A percentile compares a stretch with the other conserved stretches of the same genome.
Evolutionary conservation across 345 rosid genomes (phyloP).

Genomic region (Murraya paniculata): DNA sequence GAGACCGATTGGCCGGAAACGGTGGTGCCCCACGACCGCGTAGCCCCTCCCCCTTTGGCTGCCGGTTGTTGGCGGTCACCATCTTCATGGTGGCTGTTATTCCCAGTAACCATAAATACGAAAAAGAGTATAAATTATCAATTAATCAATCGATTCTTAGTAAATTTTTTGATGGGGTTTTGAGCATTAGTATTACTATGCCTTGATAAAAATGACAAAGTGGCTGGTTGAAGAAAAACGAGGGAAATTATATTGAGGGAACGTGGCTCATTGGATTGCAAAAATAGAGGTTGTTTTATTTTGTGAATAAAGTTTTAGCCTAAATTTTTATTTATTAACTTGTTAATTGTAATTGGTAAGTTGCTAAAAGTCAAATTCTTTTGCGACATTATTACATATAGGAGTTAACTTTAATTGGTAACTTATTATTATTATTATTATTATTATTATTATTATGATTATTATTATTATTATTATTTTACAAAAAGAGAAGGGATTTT

Average conservation of each 20-base stretch:
- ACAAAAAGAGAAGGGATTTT: too few species aligned
- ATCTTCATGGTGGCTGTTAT: constrained; percentile 49
- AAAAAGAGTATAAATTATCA: constrained; percentile 11
- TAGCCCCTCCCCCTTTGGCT: constrained; percentile 37
- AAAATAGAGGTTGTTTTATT: neutral
- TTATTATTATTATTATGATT: too few species aligned
- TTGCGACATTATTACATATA: too few species aligned
- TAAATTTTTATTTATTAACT: too few species aligned
- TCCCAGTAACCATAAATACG: constrained; percentile 47
- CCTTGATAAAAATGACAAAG: neutral
- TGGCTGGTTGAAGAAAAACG: neutral
- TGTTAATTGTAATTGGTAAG: too few species aligned
- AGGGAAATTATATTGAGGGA: neutral
- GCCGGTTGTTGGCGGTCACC: constrained; percentile 40
- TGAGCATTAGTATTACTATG: neutral
- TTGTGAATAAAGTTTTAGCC: too few species aligned
- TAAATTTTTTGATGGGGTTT: neutral
- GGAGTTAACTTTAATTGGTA: too few species aligned
- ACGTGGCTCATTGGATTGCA: too few species aligned
- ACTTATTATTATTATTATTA: too few species aligned
- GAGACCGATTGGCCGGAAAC: constrained; percentile 84
- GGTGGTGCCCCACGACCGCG: constrained; percentile 83
- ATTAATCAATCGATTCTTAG: constrained; percentile 1
- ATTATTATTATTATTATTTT: too few species aligned
- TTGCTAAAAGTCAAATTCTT: too few species aligned